Percentiles rank a stretch among this genome's conserved stretches.
Conservation (phyloP, 495 filamentous ascomycete species). For the Aspergillus kassunensis region DNA sequence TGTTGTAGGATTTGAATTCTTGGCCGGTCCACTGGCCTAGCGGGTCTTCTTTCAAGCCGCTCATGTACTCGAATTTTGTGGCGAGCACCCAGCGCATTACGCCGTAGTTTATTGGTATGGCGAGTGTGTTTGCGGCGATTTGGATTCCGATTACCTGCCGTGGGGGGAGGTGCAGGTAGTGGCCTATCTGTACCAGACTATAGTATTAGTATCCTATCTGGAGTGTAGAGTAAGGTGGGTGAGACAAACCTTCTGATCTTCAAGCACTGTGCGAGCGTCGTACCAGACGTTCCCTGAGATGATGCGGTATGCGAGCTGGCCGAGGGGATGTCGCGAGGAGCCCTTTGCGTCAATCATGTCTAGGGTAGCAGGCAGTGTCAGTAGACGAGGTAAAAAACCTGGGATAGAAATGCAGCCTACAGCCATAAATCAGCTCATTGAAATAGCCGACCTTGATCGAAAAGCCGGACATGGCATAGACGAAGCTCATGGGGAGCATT, state of each 20-base stretch:
- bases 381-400: conserved; percentile 48
- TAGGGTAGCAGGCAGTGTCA: background rate
- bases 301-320: conserved; percentile 48
- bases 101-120: conserved; percentile 41
- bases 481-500: conserved; percentile 45
- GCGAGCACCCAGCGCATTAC: conserved; percentile 45
- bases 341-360: conserved; percentile 49
- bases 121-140: conserved; percentile 40
- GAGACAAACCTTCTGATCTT: conserved; percentile 35
- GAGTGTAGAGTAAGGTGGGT: too few relatives aligned
- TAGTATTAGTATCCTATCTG: too few relatives aligned
- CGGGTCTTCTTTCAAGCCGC: conserved; percentile 46
- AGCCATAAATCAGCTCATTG: background rate
- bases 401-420: too few relatives aligned
- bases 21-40: conserved; percentile 57
- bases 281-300: conserved; percentile 52
- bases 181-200: conserved; percentile 27
- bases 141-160: conserved; percentile 41
- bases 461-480: background rate
- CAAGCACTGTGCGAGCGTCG: conserved; percentile 47
- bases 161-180: conserved; percentile 47
- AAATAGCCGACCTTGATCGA: background rate
- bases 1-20: conserved; percentile 38
- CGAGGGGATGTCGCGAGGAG: conserved; percentile 47
- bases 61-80: conserved; percentile 50